Conservation (phyloP, 768 basidiomycete genomes). For the Naganishia onofrii region DNA sequence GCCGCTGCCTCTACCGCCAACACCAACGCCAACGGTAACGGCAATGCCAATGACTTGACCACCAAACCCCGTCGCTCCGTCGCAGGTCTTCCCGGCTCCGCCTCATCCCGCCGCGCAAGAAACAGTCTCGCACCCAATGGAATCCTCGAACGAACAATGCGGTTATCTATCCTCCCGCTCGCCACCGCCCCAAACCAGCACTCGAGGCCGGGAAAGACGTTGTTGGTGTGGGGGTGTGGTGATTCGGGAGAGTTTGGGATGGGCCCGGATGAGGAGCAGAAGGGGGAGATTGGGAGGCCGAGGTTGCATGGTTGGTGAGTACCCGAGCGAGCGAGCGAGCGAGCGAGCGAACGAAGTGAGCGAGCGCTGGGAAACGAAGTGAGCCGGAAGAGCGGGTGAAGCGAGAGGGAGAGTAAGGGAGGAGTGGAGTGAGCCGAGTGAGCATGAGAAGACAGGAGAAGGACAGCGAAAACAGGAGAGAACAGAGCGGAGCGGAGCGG, state of each 20-base stretch:
- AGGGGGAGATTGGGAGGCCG: slow-evolving; percentile 73
- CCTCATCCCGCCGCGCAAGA: neutral
- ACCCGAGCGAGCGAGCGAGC: neutral
- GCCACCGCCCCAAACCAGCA: neutral
- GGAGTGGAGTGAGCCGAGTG: no score
- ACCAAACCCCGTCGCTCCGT: neutral
- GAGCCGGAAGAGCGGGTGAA: no score
- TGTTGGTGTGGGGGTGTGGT: slow-evolving; percentile 84
- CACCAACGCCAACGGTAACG: neutral
- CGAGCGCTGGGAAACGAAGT: no score
- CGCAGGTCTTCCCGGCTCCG: neutral
- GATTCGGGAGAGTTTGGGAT: slow-evolving; percentile 95
- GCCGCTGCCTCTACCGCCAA: neutral
- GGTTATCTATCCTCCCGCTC: slow-evolving; percentile 1
- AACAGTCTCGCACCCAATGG: slow-evolving; percentile 13
- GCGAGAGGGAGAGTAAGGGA: no score
- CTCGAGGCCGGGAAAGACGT: slow-evolving; percentile 20
- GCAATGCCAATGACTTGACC: neutral
- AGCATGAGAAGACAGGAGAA: no score
- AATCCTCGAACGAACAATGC: neutral
- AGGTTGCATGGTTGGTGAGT: slow-evolving; percentile 65
- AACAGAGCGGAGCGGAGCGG: no score
- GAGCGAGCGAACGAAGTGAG: no score
- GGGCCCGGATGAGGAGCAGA: slow-evolving; percentile 57
- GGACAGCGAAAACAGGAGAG: no score